Evolutionary conservation across 2,329 filamentous ascomycete species (phyloP).

Genomic region (Microascus cirrosus): DNA sequence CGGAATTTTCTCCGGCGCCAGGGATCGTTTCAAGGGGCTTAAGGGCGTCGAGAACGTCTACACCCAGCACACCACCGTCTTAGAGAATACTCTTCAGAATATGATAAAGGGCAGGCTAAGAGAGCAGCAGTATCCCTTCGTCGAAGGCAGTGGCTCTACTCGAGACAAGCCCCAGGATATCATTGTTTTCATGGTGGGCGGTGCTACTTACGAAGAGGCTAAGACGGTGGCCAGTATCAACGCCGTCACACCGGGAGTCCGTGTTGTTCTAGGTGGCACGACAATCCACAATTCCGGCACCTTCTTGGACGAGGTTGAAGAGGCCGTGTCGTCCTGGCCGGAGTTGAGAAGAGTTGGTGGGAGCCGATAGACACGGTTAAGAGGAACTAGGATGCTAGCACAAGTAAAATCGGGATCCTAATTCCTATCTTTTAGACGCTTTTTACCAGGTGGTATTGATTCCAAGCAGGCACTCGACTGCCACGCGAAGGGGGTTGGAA

Average conservation of each 20-base stretch:
- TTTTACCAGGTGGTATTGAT: neutral
- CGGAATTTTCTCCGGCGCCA: conserved; percentile 81
- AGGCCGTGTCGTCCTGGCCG: conserved; percentile 83
- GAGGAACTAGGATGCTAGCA: neutral
- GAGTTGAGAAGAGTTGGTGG: conserved; percentile 32
- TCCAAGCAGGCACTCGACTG: too few species aligned
- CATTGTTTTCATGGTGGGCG: conserved; percentile 87
- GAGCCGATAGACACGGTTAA: conserved; percentile 11
- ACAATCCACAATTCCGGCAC: conserved; percentile 76
- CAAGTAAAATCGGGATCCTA: neutral
- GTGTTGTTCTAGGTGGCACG: conserved; percentile 83
- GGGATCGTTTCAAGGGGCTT: conserved; percentile 82
- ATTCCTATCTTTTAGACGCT: neutral
- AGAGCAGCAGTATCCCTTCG: conserved; percentile 84
- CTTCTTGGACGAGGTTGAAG: conserved; percentile 86
- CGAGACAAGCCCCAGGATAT: conserved; percentile 96
- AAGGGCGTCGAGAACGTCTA: conserved; percentile 99
- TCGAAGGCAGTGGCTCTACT: conserved; percentile 77
- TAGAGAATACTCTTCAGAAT: conserved; percentile 82
- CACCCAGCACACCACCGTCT: conserved; percentile 84
- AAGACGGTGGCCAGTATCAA: conserved; percentile 95
- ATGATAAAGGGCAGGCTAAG: conserved; percentile 83
- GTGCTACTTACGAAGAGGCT: conserved; percentile 91
- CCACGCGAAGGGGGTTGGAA: neutral
- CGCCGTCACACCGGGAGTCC: conserved; percentile 75